Conservation (phyloP, 73 alveolate species). For the Halteria grandinella region DNA sequence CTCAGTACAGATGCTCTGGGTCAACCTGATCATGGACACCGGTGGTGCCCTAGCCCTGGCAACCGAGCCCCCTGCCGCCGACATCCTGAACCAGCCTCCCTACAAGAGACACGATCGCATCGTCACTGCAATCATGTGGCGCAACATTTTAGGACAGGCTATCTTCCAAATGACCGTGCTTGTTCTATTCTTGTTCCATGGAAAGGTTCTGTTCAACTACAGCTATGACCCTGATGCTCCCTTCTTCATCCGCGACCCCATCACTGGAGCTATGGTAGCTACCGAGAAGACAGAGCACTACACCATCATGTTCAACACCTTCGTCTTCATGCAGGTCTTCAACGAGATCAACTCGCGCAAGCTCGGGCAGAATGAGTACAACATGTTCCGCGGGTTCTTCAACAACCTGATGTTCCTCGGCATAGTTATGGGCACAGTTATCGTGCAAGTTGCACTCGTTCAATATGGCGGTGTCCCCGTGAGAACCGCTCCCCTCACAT, state of each 20-base stretch:
- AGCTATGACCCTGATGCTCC: not conserved
- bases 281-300: constrained; percentile 69
- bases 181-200: constrained; percentile 56
- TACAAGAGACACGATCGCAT: constrained; percentile 82
- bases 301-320: constrained; percentile 87
- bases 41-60: constrained; percentile 94
- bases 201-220: not conserved
- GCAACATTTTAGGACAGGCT: constrained; percentile 78
- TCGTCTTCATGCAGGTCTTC: constrained; percentile 93
- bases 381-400: constrained; percentile 86
- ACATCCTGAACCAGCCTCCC: constrained; percentile 82
- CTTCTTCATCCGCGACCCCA: not conserved
- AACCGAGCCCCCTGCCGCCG: constrained; percentile 93
- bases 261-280: constrained; percentile 23
- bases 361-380: constrained; percentile 77
- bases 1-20: constrained; percentile 91
- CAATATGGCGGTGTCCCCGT: constrained; percentile 89
- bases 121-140: constrained; percentile 81
- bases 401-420: constrained; percentile 81
- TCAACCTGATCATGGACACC: constrained; percentile 87
- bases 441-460: constrained; percentile 84
- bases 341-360: constrained; percentile 90
- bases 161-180: constrained; percentile 68
- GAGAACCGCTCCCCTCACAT: constrained; percentile 76
- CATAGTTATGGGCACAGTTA: constrained; percentile 72